phyloP scores from a whole-genome alignment of 495 filamentous ascomycete species.

The Penicillium ucsense region DNA sequence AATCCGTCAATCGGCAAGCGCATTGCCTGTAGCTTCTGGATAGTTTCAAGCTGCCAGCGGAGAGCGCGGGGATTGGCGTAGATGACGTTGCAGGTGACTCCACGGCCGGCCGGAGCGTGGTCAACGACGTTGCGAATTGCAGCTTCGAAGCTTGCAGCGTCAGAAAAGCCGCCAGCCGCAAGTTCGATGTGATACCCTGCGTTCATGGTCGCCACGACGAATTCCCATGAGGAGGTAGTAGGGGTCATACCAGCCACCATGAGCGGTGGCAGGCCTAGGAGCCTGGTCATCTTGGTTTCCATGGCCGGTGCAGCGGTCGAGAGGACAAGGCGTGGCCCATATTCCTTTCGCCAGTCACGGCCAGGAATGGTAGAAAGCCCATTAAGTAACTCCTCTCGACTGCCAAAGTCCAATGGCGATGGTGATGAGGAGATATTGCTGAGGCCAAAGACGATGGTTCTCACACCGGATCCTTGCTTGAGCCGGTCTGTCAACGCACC shows the following conservation, averaged over 20 bases:
- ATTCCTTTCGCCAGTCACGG: conserved; percentile 12
- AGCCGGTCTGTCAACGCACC: too few relatives aligned
- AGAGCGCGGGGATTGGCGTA: conserved; percentile 29
- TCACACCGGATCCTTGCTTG: too few relatives aligned
- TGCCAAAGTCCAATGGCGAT: too few relatives aligned
- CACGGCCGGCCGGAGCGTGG: conserved; percentile 19
- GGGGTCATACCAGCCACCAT: conserved; percentile 39
- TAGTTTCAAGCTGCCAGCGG: conserved; percentile 25
- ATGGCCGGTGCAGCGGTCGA: conserved; percentile 6
- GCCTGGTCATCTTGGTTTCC: conserved; percentile 25
- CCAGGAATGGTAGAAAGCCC: too few relatives aligned
- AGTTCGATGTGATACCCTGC: conserved; percentile 34
- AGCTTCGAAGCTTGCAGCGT: conserved; percentile 12
- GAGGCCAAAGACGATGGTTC: too few relatives aligned
- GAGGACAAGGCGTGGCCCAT: conserved; percentile 13
- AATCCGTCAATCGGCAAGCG: conserved; percentile 27
- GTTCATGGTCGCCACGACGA: conserved; percentile 28
- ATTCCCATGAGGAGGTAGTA: conserved; percentile 30
- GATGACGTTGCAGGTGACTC: conserved; percentile 31
- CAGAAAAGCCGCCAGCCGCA: conserved; percentile 27
- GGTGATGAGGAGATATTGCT: too few relatives aligned
- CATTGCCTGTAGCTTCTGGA: conserved; percentile 12
- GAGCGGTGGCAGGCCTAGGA: conserved; percentile 27
- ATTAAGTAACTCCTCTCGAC: too few relatives aligned
- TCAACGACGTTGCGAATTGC: conserved; percentile 21